Evolutionary conservation across 352 stramenopile genomes (phyloP), one percentile per base, ranked within the genome.

Genomic region (Discostella stelligera): DNA sequence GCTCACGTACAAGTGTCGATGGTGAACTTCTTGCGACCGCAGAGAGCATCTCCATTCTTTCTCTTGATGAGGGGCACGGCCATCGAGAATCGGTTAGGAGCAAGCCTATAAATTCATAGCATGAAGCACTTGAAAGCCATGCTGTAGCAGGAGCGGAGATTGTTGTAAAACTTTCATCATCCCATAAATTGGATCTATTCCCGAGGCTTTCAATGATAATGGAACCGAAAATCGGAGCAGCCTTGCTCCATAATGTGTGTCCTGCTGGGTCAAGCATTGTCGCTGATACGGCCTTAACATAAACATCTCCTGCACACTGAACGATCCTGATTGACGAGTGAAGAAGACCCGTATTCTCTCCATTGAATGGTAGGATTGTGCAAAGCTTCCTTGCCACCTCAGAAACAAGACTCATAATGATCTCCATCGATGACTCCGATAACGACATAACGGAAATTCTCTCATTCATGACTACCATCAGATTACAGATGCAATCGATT

Each of bases 51-150:
- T 52, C 32, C 41, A 74, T 63, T 55, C 66, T 60, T 39, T 65
- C 54, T 61, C 55, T 71, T 55, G 50, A 48, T 21, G 53, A 58
- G 23, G 58, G 52, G 48, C 32, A 46, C 3, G 50, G 37, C n/a
- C 46, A 55, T 44, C 49, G 58, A 52, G 52, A 71, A 23, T 66
- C 55, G 25, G 37, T 66, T 27, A 81, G 52, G 20, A 81, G 27
- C 30, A 81, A 41, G n/a, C 56, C 73, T 27, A 81, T 76, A 10
- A 81, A 81, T 30, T 81, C 66, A 25, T 72, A 81, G 8, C 66
- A 76, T 50, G 73, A 72, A 48, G 27, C 14, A 55, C 63, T 39
- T 6, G 59, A 53, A 11, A 81, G 48, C 73, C 66, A 81, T 32
- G 46, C 30, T 32, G 65, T 60, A 10, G 67, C 59, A 56, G 73